Conservation (phyloP, 306 rosid genomes). For the Casuarina glauca region DNA sequence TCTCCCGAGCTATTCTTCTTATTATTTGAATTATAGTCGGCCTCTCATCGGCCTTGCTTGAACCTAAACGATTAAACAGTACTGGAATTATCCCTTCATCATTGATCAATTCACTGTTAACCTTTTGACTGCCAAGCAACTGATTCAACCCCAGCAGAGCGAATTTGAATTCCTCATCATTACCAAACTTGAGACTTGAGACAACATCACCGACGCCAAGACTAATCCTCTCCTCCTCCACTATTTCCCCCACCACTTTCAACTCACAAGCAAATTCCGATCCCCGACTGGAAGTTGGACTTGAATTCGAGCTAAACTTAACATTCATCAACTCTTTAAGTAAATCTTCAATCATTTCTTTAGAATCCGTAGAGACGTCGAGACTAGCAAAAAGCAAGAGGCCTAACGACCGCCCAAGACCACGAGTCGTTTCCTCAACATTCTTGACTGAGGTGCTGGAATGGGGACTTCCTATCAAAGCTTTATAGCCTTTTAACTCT, state of each 20-base stretch:
- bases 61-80: conserved; percentile 63
- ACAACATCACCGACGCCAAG: conserved; percentile 51
- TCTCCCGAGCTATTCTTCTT: conserved; percentile 50
- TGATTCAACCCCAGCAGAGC: conserved; percentile 57
- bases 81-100: conserved; percentile 54
- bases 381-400: conserved; percentile 63
- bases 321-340: conserved; percentile 61
- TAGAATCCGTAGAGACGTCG: conserved; percentile 54
- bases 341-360: conserved; percentile 52
- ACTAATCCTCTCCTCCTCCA: conserved; percentile 50
- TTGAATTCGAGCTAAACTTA: conserved; percentile 41
- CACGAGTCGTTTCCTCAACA: conserved; percentile 62
- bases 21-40: conserved; percentile 49
- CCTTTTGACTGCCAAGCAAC: conserved; percentile 39
- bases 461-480: conserved; percentile 38
- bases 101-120: conserved; percentile 47
- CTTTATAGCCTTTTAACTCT: conserved; percentile 53
- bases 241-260: conserved; percentile 49
- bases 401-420: conserved; percentile 78
- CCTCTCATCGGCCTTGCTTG: conserved; percentile 51
- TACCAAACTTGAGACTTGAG: conserved; percentile 66
- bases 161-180: conserved; percentile 61
- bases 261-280: conserved; percentile 43
- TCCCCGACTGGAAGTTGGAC: conserved; percentile 50
- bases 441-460: conserved; percentile 46